phyloP scores from a whole-genome alignment of 1,284 basidiomycete genomes.

The Lentinula novae-zelandiae region DNA sequence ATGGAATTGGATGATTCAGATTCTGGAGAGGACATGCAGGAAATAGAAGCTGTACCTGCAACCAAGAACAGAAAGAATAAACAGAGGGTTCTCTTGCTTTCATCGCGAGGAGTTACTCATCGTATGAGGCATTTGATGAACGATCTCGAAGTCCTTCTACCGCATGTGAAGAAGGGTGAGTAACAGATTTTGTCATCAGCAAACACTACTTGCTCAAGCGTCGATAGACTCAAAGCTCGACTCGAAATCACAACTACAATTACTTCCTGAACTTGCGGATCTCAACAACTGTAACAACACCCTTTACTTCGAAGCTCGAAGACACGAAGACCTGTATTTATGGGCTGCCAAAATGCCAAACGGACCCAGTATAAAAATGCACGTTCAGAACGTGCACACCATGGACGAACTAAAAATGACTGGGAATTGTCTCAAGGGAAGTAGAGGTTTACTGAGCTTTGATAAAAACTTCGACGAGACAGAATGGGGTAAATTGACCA shows the following conservation, averaged over 20 bases:
- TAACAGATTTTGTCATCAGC: slow-evolving; percentile 9
- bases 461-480: slow-evolving; percentile 88
- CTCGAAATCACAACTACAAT: slow-evolving; percentile 91
- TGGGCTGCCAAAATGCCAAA: slow-evolving; percentile 98
- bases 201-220: not conserved
- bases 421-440: slow-evolving; percentile 97
- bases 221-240: slow-evolving; percentile 89
- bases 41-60: slow-evolving; percentile 29
- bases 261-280: slow-evolving; percentile 96
- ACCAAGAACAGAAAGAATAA: slow-evolving; percentile 73
- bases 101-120: slow-evolving; percentile 92
- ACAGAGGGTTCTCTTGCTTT: slow-evolving; percentile 87
- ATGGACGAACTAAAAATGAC: slow-evolving; percentile 99
- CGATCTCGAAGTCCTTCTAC: slow-evolving; percentile 87
- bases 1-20: slow-evolving; percentile 46
- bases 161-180: slow-evolving; percentile 95
- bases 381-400: slow-evolving; percentile 98
- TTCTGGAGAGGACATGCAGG: slow-evolving; percentile 12
- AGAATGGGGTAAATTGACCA: slow-evolving; percentile 87
- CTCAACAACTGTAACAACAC: slow-evolving; percentile 98
- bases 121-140: slow-evolving; percentile 98
- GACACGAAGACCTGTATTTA: slow-evolving; percentile 94
- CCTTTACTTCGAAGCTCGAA: slow-evolving; percentile 94
- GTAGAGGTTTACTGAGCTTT: slow-evolving; percentile 89
- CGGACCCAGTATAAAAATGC: slow-evolving; percentile 95